These are phyloP conservation scores for Symmetrospora coprosmae DNA, from an alignment of 768 basidiomycete species.

Conservation along the genomic window DNA sequence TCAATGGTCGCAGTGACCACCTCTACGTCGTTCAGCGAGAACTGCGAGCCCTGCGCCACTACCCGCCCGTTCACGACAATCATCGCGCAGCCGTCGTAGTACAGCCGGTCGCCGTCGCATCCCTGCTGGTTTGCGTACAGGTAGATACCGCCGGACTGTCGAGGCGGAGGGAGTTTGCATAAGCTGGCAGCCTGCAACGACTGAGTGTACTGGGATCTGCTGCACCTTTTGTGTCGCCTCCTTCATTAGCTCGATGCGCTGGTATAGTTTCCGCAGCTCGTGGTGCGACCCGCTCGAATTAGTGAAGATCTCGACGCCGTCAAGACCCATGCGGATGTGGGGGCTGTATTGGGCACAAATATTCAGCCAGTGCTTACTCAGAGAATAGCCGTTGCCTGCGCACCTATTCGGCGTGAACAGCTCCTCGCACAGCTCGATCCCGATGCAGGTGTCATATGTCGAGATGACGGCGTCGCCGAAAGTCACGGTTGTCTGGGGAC, in stretches of 20 bases:
- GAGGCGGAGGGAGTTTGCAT: not conserved
- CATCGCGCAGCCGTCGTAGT: slow-evolving; percentile 94
- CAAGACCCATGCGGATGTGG: slow-evolving; percentile 92
- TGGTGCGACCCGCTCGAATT: slow-evolving; percentile 98
- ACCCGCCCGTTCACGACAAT: slow-evolving; percentile 87
- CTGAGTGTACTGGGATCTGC: no score
- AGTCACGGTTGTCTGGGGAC: slow-evolving; percentile 60
- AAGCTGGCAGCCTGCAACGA: not conserved
- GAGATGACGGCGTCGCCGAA: slow-evolving; percentile 93
- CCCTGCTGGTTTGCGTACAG: slow-evolving; percentile 98
- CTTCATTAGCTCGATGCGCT: slow-evolving; percentile 82
- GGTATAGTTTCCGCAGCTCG: slow-evolving; percentile 87
- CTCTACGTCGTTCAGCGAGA: slow-evolving; percentile 88
- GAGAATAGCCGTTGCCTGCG: not conserved
- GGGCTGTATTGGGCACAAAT: slow-evolving; percentile 47
- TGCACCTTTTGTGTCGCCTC: slow-evolving; percentile 85
- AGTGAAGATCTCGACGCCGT: slow-evolving; percentile 97
- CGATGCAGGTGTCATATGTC: slow-evolving; percentile 87
- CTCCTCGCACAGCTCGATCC: slow-evolving; percentile 93
- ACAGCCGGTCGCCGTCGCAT: slow-evolving; percentile 92
- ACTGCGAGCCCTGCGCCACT: slow-evolving; percentile 90
- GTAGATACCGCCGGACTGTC: slow-evolving; percentile 88
- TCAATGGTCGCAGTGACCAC: slow-evolving; percentile 91
- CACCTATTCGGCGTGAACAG: slow-evolving; percentile 91
- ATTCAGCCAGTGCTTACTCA: not conserved